These are phyloP conservation scores for Colletotrichum filicis DNA, from an alignment of 2,329 filamentous ascomycete species.

Conservation along the genomic window DNA sequence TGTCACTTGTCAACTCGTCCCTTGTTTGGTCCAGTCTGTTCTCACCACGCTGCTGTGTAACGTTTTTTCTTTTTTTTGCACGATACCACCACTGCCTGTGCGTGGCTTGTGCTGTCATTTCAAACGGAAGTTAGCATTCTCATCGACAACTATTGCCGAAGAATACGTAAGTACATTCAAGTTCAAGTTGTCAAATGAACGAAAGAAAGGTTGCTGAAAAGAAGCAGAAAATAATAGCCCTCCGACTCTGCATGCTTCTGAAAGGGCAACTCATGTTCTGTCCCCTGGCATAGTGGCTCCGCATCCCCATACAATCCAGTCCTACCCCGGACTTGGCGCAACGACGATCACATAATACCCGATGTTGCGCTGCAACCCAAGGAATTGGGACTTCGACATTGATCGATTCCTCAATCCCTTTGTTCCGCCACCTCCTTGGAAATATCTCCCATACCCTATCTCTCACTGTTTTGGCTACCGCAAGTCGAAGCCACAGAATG, in stretches of 20 bases:
- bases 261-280: not conserved
- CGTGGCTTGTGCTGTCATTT: not conserved
- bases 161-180: not conserved
- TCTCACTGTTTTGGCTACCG: constrained; percentile 77
- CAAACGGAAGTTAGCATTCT: not conserved
- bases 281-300: constrained; percentile 14
- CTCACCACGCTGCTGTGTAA: not conserved
- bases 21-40: not conserved
- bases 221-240: not conserved
- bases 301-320: constrained; percentile 23
- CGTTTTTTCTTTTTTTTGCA: no score
- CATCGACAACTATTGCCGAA: not conserved
- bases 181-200: not conserved
- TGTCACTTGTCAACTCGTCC: not conserved
- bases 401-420: constrained; percentile 80
- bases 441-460: constrained; percentile 71
- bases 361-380: constrained; percentile 30
- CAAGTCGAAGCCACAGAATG: constrained; percentile 43
- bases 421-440: constrained; percentile 73
- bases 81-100: not conserved
- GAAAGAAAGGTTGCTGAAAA: not conserved
- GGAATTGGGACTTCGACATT: constrained; percentile 73
- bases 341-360: constrained; percentile 3
- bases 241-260: not conserved
- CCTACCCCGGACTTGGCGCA: constrained; percentile 30